Base-by-base conservation (phyloP, 1,139 yeast species). In the Suhomyces choctaworum region DNA sequence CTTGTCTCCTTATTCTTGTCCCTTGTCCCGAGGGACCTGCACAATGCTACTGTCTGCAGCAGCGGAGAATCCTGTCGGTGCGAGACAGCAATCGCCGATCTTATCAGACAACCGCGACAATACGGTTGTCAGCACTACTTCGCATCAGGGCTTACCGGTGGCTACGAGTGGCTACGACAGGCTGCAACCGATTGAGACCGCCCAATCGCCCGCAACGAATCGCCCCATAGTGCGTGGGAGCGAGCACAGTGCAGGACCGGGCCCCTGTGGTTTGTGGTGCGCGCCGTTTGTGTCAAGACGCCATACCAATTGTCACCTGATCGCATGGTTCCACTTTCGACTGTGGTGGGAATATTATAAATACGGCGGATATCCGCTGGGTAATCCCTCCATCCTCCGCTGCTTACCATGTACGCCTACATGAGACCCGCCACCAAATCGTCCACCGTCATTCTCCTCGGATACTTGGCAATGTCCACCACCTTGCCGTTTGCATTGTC, bases 401-500 rank as follows among this genome's bases (percentile, higher is more conserved):
- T 8, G 8, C 10, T 11, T 5, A 31, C n/a, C n/a, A 37, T 37
- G 39, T 20, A 34, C 31, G 9, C 38, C 4, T 32, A 30, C 21
- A 32, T 37, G 34, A 40, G 26, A 32, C 40, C 42, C 11, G 34
- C 37, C 14, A 22, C 31, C 31, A 29, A 29, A n/a, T 31, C 41
- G 15, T 49, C 60, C 8, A 58, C 70, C 16, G 54, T 61, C 25
- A 49, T 68, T 34, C 48, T 68, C 32, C 54, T 70, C 36, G 63
- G 68, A 22, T 70, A 70, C 50, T 62, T 70, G 47, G 64, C 70
- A 3, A 37, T 66, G 7, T 66, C 73, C 5, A 55, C 71, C 25
- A 66, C 73, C 9, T 44, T 64, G 29, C 76, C 76, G 4, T 70
- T 70, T 39, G 45, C 63, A 29, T 66, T 67, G 39, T 67, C 74